Evolutionary conservation across 495 filamentous ascomycete species (phyloP).

Genomic region (Eremomyces bilateralis): DNA sequence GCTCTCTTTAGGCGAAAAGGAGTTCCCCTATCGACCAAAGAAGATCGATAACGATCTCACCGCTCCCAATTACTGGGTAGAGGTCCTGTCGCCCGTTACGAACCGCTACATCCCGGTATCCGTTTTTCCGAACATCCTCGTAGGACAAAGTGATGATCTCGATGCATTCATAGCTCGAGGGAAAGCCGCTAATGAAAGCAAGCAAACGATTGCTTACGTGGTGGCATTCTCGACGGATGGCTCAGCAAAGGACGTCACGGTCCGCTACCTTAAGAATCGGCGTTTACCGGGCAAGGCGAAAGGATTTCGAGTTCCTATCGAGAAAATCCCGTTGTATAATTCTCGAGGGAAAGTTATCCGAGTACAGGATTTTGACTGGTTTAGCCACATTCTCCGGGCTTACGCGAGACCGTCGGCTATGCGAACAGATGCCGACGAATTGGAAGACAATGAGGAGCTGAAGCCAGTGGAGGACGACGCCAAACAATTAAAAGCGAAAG

Average conservation of each 20-base stretch:
- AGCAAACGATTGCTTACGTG: constrained; percentile 84
- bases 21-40: constrained; percentile 13
- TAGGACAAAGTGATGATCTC: constrained; percentile 45
- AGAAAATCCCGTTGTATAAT: constrained; percentile 62
- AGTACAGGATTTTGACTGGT: constrained; percentile 68
- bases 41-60: constrained; percentile 44
- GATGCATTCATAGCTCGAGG: constrained; percentile 72
- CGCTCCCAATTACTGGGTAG: constrained; percentile 84
- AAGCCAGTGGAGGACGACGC: constrained; percentile 34
- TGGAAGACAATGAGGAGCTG: constrained; percentile 58
- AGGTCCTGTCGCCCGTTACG: constrained; percentile 61
- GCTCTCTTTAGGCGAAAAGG: no score
- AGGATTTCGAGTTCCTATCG: constrained; percentile 50
- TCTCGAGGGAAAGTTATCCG: constrained; percentile 44
- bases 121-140: constrained; percentile 40
- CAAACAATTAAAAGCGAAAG: constrained; percentile 40
- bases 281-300: constrained; percentile 81
- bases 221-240: constrained; percentile 67
- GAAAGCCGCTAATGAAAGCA: constrained; percentile 55
- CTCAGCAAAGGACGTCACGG: constrained; percentile 86
- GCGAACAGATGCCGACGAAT: constrained; percentile 46
- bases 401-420: constrained; percentile 40
- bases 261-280: constrained; percentile 69
- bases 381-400: constrained; percentile 48
- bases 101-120: constrained; percentile 62